Evolutionary conservation across 1,284 basidiomycete genomes (phyloP).

Genomic region (Fomitopsis betulina): DNA sequence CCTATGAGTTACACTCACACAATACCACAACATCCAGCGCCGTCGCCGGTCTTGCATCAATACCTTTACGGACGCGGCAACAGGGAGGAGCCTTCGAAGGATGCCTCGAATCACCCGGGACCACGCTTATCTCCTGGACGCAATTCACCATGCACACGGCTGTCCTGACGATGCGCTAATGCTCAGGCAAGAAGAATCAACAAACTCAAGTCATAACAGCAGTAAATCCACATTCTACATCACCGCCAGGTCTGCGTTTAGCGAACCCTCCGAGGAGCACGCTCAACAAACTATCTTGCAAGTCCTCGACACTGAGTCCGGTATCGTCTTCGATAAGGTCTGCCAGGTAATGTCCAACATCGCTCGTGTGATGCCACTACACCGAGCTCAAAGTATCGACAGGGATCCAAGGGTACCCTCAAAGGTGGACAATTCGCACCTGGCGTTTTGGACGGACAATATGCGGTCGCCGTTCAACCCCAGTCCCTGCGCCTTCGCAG

Average conservation of each 20-base stretch:
- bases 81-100: not conserved
- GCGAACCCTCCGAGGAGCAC: not conserved
- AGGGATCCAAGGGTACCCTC: slow-evolving; percentile 1
- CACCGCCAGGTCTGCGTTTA: slow-evolving; percentile 5
- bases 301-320: slow-evolving; percentile 6
- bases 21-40: not conserved
- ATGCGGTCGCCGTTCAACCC: not conserved
- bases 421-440: not conserved
- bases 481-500: not conserved
- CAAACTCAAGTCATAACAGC: not conserved
- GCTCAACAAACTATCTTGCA: slow-evolving; percentile 2
- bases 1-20: no score
- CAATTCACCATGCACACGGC: not conserved
- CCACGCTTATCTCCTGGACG: not conserved
- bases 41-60: not conserved
- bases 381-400: not conserved
- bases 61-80: not conserved
- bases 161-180: not conserved
- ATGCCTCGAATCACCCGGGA: not conserved
- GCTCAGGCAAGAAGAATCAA: not conserved
- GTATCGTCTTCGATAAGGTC: slow-evolving; percentile 5
- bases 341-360: slow-evolving; percentile 3
- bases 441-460: not conserved
- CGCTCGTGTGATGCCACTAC: not conserved
- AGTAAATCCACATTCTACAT: slow-evolving; percentile 1